Percentiles rank a stretch among this genome's conserved stretches.
phyloP scores from a whole-genome alignment of 352 stramenopile genomes.

The Phytopythium boreale region DNA sequence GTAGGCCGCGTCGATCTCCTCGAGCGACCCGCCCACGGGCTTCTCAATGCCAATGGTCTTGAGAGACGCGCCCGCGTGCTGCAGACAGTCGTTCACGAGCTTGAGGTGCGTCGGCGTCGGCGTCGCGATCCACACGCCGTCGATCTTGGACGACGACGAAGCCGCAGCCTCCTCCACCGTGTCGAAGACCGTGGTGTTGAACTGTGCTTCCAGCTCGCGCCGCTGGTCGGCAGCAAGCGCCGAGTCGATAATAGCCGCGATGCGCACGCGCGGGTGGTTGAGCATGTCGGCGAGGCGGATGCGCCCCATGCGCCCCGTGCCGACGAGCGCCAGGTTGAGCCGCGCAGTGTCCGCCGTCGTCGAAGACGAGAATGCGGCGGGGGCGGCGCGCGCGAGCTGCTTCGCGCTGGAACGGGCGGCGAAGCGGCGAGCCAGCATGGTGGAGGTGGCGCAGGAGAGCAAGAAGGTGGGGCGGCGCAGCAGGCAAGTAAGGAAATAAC shows the following conservation, averaged over 20 bases:
- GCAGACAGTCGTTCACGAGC: constrained; percentile 36
- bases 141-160: constrained; percentile 21
- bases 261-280: constrained; percentile 40
- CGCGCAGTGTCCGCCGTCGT: constrained; percentile 5
- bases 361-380: constrained; percentile 6
- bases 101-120: constrained; percentile 67
- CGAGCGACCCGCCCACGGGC: constrained; percentile 49
- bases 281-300: constrained; percentile 66
- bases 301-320: constrained; percentile 71
- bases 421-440: constrained; percentile 12
- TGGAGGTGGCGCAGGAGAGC: background rate
- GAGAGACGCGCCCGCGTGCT: constrained; percentile 11
- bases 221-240: constrained; percentile 13
- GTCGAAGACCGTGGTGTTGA: constrained; percentile 34
- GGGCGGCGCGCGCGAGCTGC: background rate
- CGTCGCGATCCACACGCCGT: constrained; percentile 75
- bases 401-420: background rate
- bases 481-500: background rate
- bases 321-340: constrained; percentile 61
- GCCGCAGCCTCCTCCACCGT: constrained; percentile 27
- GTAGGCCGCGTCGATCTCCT: constrained; percentile 66
- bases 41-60: constrained; percentile 77
- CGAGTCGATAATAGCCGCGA: constrained; percentile 68
- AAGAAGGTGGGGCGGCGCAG: background rate
- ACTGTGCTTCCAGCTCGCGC: constrained; percentile 37